Conservation (phyloP, 2,329 filamentous ascomycete species). For the Sporothrix phasma region DNA sequence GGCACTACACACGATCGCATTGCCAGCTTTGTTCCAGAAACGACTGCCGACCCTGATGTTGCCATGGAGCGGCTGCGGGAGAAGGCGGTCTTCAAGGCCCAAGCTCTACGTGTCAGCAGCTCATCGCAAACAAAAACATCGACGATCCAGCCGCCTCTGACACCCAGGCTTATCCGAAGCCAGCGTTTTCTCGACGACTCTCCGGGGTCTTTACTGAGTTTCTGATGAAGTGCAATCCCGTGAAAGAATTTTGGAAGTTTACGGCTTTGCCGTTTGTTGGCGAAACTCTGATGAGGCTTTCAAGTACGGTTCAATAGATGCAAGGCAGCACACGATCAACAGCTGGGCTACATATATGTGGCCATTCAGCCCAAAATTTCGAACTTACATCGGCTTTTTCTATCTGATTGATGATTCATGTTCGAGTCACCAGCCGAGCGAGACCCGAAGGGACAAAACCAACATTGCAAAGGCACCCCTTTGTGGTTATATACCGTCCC, state of each 20-base stretch:
- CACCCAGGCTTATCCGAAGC: background rate
- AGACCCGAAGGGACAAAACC: slow-evolving; percentile 15
- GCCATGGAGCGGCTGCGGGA: slow-evolving; percentile 15
- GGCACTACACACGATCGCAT: slow-evolving; percentile 25
- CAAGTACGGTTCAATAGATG: slow-evolving; percentile 24
- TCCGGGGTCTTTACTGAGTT: background rate
- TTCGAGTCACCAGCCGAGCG: slow-evolving; percentile 24
- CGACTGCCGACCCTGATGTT: slow-evolving; percentile 30
- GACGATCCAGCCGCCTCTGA: background rate
- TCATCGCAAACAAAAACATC: background rate
- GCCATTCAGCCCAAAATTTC: slow-evolving; percentile 20
- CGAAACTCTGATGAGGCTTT: slow-evolving; percentile 31
- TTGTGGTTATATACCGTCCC: slow-evolving; percentile 41
- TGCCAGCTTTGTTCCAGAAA: slow-evolving; percentile 27
- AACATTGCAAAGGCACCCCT: slow-evolving; percentile 34
- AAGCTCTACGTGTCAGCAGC: background rate
- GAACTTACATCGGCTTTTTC: slow-evolving; percentile 39
- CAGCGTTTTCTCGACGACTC: background rate
- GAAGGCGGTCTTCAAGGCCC: background rate
- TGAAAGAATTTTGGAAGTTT: slow-evolving; percentile 18
- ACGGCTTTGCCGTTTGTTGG: slow-evolving; percentile 34
- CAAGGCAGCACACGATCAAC: slow-evolving; percentile 25
- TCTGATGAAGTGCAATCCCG: background rate
- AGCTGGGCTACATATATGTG: slow-evolving; percentile 29
- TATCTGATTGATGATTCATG: slow-evolving; percentile 37